Percentiles rank a stretch among this genome's conserved stretches.
These are phyloP conservation scores for Microcera coccophila DNA, from an alignment of 2,329 filamentous ascomycete species.

Conservation along the genomic window DNA sequence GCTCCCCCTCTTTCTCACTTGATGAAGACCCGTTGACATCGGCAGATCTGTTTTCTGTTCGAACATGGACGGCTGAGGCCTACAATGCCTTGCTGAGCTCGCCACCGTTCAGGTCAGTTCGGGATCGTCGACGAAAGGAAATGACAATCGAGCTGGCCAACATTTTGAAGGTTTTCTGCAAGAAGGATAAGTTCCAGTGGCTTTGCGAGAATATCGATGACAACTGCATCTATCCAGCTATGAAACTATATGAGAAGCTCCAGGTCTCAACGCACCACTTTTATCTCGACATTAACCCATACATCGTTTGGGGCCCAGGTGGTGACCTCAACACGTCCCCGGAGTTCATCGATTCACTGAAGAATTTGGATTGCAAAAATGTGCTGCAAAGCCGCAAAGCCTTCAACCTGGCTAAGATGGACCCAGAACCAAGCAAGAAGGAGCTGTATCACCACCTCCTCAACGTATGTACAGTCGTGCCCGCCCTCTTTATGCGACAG, in stretches of 20 bases:
- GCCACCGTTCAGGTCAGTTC: slow-evolving; percentile 25
- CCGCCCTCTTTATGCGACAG: slow-evolving; percentile 36
- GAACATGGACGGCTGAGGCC: slow-evolving; percentile 38
- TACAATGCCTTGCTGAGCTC: slow-evolving; percentile 34
- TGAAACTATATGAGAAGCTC: slow-evolving; percentile 38
- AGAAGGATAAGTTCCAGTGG: slow-evolving; percentile 20
- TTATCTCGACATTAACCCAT: slow-evolving; percentile 33
- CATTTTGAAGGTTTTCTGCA: slow-evolving; percentile 28
- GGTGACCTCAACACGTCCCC: slow-evolving; percentile 25
- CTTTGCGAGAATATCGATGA: slow-evolving; percentile 24
- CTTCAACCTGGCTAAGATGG: slow-evolving; percentile 32
- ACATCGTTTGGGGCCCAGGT: slow-evolving; percentile 23
- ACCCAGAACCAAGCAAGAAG: slow-evolving; percentile 28
- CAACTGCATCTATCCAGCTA: slow-evolving; percentile 33
- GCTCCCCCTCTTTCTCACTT: background rate
- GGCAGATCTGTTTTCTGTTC: slow-evolving; percentile 34
- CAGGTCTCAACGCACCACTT: slow-evolving; percentile 37
- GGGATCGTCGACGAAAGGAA: slow-evolving; percentile 21
- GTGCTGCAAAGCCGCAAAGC: slow-evolving; percentile 36
- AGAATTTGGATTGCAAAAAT: slow-evolving; percentile 34
- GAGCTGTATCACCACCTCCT: slow-evolving; percentile 30
- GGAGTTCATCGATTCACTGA: slow-evolving; percentile 31
- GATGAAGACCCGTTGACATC: background rate
- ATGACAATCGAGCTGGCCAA: slow-evolving; percentile 28
- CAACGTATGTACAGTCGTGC: slow-evolving; percentile 34